Percentiles rank a stretch among this genome's conserved stretches.
phyloP scores from a whole-genome alignment of 1,284 basidiomycete species.

The Hypsizygus ulmarius region DNA sequence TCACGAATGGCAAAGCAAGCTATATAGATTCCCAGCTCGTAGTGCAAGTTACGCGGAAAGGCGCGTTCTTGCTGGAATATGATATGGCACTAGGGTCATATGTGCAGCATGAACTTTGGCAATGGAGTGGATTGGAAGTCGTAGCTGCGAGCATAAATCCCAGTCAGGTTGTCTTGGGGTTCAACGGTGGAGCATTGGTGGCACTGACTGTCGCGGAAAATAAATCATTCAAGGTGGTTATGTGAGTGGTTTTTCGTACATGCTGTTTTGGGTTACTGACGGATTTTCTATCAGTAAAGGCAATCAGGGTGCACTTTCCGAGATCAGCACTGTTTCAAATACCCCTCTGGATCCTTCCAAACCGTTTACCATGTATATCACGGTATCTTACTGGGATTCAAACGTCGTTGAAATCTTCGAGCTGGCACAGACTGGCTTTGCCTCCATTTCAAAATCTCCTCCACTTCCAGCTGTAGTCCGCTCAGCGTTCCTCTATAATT shows the following conservation, averaged over 20 bases:
- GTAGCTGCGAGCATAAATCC: conserved; percentile 67
- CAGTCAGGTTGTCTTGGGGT: conserved; percentile 65
- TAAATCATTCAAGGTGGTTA: conserved; percentile 34
- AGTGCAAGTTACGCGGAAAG: conserved; percentile 69
- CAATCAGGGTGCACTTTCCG: conserved; percentile 21
- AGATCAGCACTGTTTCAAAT: conserved; percentile 69
- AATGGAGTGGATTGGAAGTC: conserved; percentile 40
- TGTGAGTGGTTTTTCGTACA: conserved; percentile 28
- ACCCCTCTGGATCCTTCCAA: conserved; percentile 48
- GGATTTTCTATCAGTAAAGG: conserved; percentile 5
- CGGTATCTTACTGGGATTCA: conserved; percentile 77
- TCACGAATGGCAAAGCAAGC: conserved; percentile 27
- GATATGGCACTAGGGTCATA: conserved; percentile 36
- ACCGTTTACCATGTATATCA: conserved; percentile 47
- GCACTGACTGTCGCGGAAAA: conserved; percentile 48
- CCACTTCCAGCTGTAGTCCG: conserved; percentile 60
- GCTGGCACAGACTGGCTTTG: conserved; percentile 36
- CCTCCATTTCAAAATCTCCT: conserved; percentile 42
- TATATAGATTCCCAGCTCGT: conserved; percentile 56
- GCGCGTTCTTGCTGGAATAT: conserved; percentile 54
- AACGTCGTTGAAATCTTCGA: conserved; percentile 62
- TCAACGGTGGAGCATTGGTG: conserved; percentile 55
- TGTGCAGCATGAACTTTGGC: conserved; percentile 25
- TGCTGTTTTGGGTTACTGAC: background rate
- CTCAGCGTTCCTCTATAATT: conserved; percentile 70